phyloP scores from a whole-genome alignment of 1,284 basidiomycete species.

The Xanthoconium separans region DNA sequence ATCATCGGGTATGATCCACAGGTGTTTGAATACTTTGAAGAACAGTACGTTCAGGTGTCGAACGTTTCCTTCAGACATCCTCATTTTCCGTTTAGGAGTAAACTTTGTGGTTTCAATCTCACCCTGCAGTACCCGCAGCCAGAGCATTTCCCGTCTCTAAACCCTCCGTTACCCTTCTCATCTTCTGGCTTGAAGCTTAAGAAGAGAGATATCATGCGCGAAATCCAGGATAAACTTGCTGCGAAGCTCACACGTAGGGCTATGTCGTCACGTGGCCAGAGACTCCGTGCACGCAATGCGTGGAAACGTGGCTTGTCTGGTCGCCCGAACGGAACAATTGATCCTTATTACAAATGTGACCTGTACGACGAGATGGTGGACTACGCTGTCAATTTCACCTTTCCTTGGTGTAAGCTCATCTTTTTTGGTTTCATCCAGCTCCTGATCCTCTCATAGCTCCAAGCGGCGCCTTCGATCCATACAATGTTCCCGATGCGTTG shows the following conservation, averaged over 20 bases:
- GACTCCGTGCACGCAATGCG: neutral
- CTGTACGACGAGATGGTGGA: too few relatives aligned
- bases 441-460: too few relatives aligned
- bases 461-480: too few relatives aligned
- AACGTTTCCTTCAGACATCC: neutral
- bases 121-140: neutral
- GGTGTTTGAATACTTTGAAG: neutral
- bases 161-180: neutral
- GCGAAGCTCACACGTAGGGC: neutral
- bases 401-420: too few relatives aligned
- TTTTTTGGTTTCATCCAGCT: too few relatives aligned
- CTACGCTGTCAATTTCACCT: too few relatives aligned
- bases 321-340: too few relatives aligned
- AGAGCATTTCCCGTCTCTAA: neutral
- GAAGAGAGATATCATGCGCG: neutral
- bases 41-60: neutral
- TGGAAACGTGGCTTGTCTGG: neutral
- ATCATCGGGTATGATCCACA: neutral
- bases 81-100: neutral
- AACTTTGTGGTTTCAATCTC: neutral
- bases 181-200: neutral
- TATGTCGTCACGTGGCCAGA: neutral
- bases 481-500: too few relatives aligned
- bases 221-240: neutral
- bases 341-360: too few relatives aligned